Base-by-base conservation (phyloP, 1,139 yeast species). In the Pichia sp. region DNA sequence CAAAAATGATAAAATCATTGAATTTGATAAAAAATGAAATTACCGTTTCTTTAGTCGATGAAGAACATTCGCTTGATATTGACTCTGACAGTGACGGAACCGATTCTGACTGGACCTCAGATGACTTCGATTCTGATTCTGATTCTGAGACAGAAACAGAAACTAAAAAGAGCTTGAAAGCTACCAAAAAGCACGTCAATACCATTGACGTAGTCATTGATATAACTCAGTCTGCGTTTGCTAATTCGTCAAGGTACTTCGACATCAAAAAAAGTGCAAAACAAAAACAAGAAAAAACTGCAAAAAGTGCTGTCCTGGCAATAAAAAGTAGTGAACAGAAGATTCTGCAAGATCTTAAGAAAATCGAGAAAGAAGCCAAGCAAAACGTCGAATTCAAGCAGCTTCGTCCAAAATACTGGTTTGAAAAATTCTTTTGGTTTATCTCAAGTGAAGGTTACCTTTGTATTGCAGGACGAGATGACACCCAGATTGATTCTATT, bases 351-450 rank as follows among this genome's bases (percentile, higher is more conserved):
- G 97, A 92, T 65, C 73, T 92, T 63, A 81, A 81, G 54, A 83
- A 79, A 63, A 79, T 83, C 48, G 76, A 87, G 64, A 87, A 86
- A 56, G 81, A 81, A 55, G 85, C 85, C 55, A 79, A 78, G 56
- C 86, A 83, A 48, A 60, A 60, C 14, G 58, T 62, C 29, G 69
- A 64, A 34, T 74, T 90, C 57, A 85, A 81, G 59, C 83, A 80
- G 42, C 74, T 87, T 36, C 78, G 97, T 51, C 78, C 81, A 6
- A 89, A 90, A 49, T 85, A 76, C 64, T 92, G 97, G 88, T 95
- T 95, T 73, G 99, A 93, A 66, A 93, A 93, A 69, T 93, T 87
- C 68, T 84, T 76, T 65, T 93, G 99, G 99, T 93, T 93, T 67
- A 77, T 91, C 34, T 80, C 96, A 0, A 85, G 85, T 60, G 98